phyloP scores from a whole-genome alignment of 2,329 filamentous ascomycete species.

The Ceratocystis papillata region DNA sequence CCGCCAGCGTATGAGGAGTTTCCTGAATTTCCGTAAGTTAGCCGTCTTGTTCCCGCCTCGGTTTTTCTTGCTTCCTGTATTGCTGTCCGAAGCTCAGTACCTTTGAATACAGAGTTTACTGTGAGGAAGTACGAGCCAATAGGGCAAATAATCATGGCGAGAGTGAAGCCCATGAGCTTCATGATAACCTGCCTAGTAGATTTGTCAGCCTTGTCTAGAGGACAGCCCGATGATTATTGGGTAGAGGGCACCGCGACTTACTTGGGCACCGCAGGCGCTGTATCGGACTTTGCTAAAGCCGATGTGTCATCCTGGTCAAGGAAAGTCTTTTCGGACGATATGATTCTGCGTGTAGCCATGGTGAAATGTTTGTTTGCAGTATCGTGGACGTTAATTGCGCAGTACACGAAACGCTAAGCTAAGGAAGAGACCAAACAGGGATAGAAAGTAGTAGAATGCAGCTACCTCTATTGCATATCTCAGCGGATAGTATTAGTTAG shows the following conservation, averaged over 20 bases:
- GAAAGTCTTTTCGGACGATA: constrained; percentile 54
- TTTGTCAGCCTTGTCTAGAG: constrained; percentile 6
- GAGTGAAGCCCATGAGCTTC: constrained; percentile 81
- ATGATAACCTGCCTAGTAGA: constrained; percentile 61
- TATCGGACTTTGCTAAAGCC: constrained; percentile 53
- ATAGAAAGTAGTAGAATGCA: neutral
- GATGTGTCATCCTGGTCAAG: constrained; percentile 48
- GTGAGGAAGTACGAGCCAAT: constrained; percentile 83
- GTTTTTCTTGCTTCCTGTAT: neutral
- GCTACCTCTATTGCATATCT: neutral
- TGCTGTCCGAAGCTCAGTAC: constrained; percentile 38
- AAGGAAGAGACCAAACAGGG: neutral
- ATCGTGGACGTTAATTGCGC: neutral
- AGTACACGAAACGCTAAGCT: neutral
- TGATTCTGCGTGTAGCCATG: constrained; percentile 62
- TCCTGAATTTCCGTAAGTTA: constrained; percentile 41
- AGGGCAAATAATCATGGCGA: constrained; percentile 80
- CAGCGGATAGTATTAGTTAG: neutral
- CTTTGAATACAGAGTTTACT: constrained; percentile 63
- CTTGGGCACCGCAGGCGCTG: constrained; percentile 72
- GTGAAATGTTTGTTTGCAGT: constrained; percentile 25
- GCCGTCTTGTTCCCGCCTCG: neutral
- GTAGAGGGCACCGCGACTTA: constrained; percentile 37
- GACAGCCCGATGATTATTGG: neutral
- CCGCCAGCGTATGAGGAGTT: constrained; percentile 82